Evolutionary conservation across 495 filamentous ascomycete species (phyloP).

Genomic region (Annulohypoxylon moriforme): DNA sequence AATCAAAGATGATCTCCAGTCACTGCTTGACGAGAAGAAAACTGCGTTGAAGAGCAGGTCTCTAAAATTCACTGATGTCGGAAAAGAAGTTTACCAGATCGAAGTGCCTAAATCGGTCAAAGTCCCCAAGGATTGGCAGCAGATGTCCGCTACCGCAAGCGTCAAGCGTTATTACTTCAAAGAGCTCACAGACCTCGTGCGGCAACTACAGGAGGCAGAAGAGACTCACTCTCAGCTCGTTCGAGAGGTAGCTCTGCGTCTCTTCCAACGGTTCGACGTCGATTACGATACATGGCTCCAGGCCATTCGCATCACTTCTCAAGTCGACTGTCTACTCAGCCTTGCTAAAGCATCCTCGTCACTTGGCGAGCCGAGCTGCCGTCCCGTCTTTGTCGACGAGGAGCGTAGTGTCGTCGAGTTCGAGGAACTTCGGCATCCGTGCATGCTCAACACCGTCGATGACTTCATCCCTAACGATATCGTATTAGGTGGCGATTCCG

Average conservation of each 20-base stretch:
- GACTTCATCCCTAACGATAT: conserved; percentile 99
- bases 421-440: conserved; percentile 91
- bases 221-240: conserved; percentile 94
- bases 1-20: conserved; percentile 76
- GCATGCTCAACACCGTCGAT: conserved; percentile 85
- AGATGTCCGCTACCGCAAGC: conserved; percentile 92
- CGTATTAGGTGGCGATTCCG: conserved; percentile 78
- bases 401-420: conserved; percentile 90
- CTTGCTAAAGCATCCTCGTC: conserved; percentile 86
- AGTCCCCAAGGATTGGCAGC: conserved; percentile 88
- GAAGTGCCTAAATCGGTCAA: conserved; percentile 90
- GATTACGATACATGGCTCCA: conserved; percentile 89
- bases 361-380: conserved; percentile 87
- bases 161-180: conserved; percentile 96
- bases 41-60: conserved; percentile 72
- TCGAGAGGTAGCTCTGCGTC: conserved; percentile 83
- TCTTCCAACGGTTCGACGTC: conserved; percentile 88
- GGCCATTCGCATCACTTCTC: conserved; percentile 85
- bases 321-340: conserved; percentile 94
- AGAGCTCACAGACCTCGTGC: conserved; percentile 82
- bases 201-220: conserved; percentile 89
- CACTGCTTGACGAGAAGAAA: conserved; percentile 75
- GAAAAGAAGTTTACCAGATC: conserved; percentile 97
- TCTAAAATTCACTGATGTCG: conserved; percentile 86
- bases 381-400: conserved; percentile 85